A percentile compares a stretch with the other conserved stretches of the same genome.
Conservation (phyloP, 176 grass and related monocot species). For the Lolium multiflorum region DNA sequence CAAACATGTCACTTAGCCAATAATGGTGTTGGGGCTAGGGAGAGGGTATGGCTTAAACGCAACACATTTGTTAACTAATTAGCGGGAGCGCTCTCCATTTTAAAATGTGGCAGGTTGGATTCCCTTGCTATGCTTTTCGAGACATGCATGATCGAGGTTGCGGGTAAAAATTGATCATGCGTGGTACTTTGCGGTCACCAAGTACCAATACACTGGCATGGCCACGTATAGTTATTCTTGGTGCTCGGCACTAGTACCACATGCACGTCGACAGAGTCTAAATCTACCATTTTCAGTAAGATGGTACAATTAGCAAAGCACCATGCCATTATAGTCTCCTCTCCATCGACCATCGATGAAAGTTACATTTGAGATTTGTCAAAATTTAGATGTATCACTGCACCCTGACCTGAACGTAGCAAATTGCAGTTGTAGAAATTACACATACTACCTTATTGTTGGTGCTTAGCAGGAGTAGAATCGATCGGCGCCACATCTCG, state of each 20-base stretch:
- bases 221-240: neutral
- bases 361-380: too few relatives aligned
- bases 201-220: neutral
- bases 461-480: too few relatives aligned
- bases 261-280: neutral
- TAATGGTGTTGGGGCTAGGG: conserved; percentile 34
- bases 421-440: neutral
- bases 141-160: conserved; percentile 4
- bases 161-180: neutral
- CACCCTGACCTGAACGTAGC: neutral
- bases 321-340: neutral
- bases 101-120: conserved; percentile 26
- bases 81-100: conserved; percentile 5
- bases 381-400: neutral
- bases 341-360: too few relatives aligned
- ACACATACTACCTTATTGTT: neutral
- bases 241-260: neutral
- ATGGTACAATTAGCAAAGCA: neutral
- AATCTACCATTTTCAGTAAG: conserved; percentile 8
- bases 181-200: neutral
- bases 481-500: too few relatives aligned
- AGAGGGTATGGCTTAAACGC: neutral
- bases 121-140: neutral
- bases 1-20: conserved; percentile 37
- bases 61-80: conserved; percentile 8